Base-by-base conservation (phyloP, 1,284 basidiomycete genomes). In the Boletus hoseneyae region DNA sequence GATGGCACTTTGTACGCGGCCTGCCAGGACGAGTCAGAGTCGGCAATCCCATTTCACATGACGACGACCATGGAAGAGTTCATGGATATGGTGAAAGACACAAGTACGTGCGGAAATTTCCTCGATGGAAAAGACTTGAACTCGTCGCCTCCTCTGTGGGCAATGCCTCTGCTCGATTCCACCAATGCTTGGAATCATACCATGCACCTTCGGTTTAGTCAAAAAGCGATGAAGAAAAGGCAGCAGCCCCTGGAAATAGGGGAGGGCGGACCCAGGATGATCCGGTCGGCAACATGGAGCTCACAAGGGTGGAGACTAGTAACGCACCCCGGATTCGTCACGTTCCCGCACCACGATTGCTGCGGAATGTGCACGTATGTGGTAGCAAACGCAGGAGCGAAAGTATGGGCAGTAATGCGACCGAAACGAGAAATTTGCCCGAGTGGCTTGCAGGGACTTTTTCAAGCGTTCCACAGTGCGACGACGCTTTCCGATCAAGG, bases 251-350 rank as follows among this genome's bases (percentile, higher is more conserved):
- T 23, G 21, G 21, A 23, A 23, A 23, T 23, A 23, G 21, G 21
- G 21, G 21, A 23, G 21, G 21, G 21, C 6, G 21, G 21, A 23
- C 21, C 21, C 21, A 23, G 21, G 21, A 23, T 23, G 21, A 23
- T 23, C 21, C 21, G 21, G 21, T 25, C 25, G 8, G 25, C 25
- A 8, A 25, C 25, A 6, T 25, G 25, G 25, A 25, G 6, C 25
- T 6, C 33, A 0, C 47, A 45, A n/a, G 56, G 50, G 2, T 45
- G 42, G 43, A 38, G 51, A 10, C 30, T 52, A 6, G 15, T 52
- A 0, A 51, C 39, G 4, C 43, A 52, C 9, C 49, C 49, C 0
- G 25, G 49, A 10, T 45, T 23, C 19, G 0, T 52, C 0, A 52
- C 32, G 0, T 21, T 51, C 6, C 33, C 27, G 0, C 42, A 52